These are phyloP conservation scores for Crithidia sp. DNA, from an alignment of 208 protist genomes.

Conservation along the genomic window DNA sequence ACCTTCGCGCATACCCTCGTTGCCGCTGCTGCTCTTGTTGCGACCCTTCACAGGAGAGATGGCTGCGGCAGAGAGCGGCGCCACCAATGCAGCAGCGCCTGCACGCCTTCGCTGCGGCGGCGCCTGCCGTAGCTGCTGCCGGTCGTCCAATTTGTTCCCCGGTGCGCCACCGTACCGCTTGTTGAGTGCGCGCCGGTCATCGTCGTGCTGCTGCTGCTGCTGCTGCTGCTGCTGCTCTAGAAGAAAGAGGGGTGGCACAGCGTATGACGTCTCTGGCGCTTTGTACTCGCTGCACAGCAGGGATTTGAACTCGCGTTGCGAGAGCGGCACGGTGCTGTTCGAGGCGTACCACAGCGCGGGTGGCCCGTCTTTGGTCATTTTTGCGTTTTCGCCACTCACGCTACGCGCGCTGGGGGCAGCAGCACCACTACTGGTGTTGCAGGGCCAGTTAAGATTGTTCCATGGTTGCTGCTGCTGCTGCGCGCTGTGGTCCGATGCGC, in stretches of 20 bases:
- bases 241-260: background rate
- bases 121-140: too few species aligned
- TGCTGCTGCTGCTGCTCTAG: too few species aligned
- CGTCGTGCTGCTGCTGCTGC: too few species aligned
- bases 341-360: conserved; percentile 31
- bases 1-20: too few species aligned
- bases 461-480: conserved; percentile 25
- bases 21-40: background rate
- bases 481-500: background rate
- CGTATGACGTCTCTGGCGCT: conserved; percentile 21
- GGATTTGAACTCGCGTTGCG: conserved; percentile 63
- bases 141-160: too few species aligned
- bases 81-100: too few species aligned
- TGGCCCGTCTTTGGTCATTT: conserved; percentile 15
- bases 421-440: background rate
- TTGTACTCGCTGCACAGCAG: conserved; percentile 69
- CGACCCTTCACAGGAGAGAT: background rate
- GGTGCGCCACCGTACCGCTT: too few species aligned
- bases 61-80: too few species aligned
- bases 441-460: conserved; percentile 24
- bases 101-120: too few species aligned
- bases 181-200: too few species aligned
- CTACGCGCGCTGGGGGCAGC: background rate
- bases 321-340: conserved; percentile 28
- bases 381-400: background rate